Conservation (phyloP, 2,329 filamentous ascomycete genomes). For the Trichoderma koningii region DNA sequence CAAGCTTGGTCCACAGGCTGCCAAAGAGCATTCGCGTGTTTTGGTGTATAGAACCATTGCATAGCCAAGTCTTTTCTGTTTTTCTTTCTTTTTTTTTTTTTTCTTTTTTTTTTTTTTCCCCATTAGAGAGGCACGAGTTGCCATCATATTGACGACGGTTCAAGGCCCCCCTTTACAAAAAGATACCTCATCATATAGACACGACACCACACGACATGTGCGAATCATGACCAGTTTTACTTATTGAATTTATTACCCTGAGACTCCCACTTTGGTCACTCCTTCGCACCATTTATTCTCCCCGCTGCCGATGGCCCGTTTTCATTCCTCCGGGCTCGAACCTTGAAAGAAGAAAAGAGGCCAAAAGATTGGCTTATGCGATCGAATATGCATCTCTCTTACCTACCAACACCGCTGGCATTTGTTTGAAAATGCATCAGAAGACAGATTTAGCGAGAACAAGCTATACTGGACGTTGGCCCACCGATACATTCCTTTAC, state of each 20-base stretch:
- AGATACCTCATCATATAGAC: conserved; percentile 38
- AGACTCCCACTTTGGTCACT: conserved; percentile 27
- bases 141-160: conserved; percentile 27
- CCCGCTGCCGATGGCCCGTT: background rate
- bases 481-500: conserved; percentile 12
- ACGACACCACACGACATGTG: conserved; percentile 37
- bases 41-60: conserved; percentile 36
- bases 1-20: conserved; percentile 14
- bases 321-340: background rate
- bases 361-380: background rate
- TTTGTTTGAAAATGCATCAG: background rate
- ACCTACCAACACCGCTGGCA: background rate
- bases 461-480: conserved; percentile 2
- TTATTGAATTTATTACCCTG: conserved; percentile 25
- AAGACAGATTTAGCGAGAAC: conserved; percentile 7
- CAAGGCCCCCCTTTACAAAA: conserved; percentile 28
- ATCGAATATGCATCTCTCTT: background rate
- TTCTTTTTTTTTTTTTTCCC: conserved; percentile 10
- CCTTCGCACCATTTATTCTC: conserved; percentile 23
- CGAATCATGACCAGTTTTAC: conserved; percentile 28
- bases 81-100: background rate
- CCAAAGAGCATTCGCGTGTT: conserved; percentile 37
- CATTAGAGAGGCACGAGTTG: conserved; percentile 29
- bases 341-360: background rate
- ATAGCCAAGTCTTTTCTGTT: conserved; percentile 10